These are phyloP conservation scores for Grigorovia transvaalensis DNA, from an alignment of 805 yeast species.

Conservation along the genomic window DNA sequence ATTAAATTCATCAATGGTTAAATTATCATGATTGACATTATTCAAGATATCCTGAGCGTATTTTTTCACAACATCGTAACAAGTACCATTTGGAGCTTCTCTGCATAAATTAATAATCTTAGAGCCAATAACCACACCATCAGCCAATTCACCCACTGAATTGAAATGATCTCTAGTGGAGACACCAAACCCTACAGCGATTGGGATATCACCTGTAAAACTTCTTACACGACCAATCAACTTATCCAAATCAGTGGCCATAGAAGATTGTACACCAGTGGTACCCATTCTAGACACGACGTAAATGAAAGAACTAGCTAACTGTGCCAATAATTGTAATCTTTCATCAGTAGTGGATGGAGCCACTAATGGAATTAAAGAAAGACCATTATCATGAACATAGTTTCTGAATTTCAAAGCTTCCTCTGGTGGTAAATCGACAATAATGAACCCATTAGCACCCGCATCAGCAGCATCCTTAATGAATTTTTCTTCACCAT, in stretches of 20 bases:
- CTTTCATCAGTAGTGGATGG: conserved; percentile 94
- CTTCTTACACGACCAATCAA: conserved; percentile 68
- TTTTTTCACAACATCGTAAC: conserved; percentile 52
- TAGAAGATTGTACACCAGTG: conserved; percentile 71
- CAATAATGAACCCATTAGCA: conserved; percentile 89
- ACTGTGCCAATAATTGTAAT: conserved; percentile 60
- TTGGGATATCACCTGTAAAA: conserved; percentile 63
- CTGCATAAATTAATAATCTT: conserved; percentile 64
- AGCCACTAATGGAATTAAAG: conserved; percentile 89
- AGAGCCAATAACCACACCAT: conserved; percentile 95
- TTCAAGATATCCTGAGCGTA: conserved; percentile 64
- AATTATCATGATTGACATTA: conserved; percentile 34
- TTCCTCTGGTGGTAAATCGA: conserved; percentile 97
- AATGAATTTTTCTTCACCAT: conserved; percentile 80
- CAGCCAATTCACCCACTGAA: conserved; percentile 69
- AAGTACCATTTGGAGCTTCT: conserved; percentile 47
- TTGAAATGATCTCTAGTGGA: conserved; percentile 84
- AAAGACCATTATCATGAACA: conserved; percentile 58
- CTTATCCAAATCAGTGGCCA: conserved; percentile 51
- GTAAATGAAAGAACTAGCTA: conserved; percentile 92
- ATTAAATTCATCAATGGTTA: conserved; percentile 29
- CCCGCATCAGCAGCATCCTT: conserved; percentile 77
- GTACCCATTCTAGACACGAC: conserved; percentile 98
- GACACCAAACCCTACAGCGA: conserved; percentile 97
- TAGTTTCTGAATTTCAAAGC: conserved; percentile 75